Conservation (phyloP, 208 protist species). For the Trypanosoma theileri region DNA sequence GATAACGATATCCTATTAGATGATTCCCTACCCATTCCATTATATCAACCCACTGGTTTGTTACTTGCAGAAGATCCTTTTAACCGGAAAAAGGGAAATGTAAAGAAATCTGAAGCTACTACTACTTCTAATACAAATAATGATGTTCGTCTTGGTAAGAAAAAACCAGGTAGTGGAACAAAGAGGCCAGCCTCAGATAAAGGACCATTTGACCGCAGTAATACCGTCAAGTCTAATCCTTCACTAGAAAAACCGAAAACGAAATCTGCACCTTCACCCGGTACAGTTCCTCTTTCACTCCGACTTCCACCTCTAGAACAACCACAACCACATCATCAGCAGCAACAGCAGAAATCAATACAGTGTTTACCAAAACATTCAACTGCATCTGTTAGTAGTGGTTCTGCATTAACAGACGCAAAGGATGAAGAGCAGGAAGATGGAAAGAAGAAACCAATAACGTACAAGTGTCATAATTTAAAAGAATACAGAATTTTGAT, state of each 20-base stretch:
- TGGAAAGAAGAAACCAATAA: constrained; percentile 19
- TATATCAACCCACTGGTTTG: constrained; percentile 15
- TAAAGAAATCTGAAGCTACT: background rate
- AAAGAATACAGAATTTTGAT: constrained; percentile 75
- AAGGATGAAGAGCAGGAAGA: background rate
- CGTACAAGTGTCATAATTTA: constrained; percentile 68
- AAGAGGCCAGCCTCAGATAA: no score
- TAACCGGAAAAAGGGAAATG: background rate
- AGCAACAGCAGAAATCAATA: background rate
- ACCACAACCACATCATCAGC: no score
- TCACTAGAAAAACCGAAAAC: background rate
- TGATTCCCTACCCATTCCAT: background rate
- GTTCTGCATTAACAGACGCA: background rate
- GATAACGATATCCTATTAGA: background rate
- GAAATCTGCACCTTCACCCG: background rate
- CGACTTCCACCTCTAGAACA: constrained; percentile 5
- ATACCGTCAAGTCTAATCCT: background rate
- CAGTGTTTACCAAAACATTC: background rate
- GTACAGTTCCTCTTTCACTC: background rate
- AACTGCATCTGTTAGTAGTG: background rate
- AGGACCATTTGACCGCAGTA: no score
- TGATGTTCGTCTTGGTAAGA: background rate
- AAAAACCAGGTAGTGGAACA: background rate
- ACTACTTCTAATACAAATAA: background rate
- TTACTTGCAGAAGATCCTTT: background rate